These are phyloP conservation scores for Chaetomium cochliodes DNA, from an alignment of 495 filamentous ascomycete genomes.

Conservation along the genomic window DNA sequence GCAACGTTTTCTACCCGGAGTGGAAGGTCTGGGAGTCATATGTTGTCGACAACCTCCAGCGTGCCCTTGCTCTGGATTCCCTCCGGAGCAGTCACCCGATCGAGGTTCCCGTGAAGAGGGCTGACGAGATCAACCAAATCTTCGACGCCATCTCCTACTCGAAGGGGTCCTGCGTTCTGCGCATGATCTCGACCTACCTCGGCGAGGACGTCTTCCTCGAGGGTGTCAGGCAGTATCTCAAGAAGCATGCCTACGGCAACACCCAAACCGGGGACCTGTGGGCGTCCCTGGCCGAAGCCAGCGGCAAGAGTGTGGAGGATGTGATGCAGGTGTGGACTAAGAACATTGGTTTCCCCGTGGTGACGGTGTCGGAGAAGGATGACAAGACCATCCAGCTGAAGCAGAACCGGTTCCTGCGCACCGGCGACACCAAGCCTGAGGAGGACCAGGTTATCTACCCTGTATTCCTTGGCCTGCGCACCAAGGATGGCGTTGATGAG, in stretches of 20 bases:
- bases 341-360: constrained; percentile 71
- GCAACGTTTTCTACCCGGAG: constrained; percentile 87
- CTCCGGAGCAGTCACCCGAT: constrained; percentile 94
- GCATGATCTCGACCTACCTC: constrained; percentile 96
- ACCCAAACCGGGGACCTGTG: constrained; percentile 86
- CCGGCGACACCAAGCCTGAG: constrained; percentile 75
- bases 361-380: constrained; percentile 62
- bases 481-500: constrained; percentile 63
- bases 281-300: constrained; percentile 83
- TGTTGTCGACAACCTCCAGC: constrained; percentile 86
- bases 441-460: constrained; percentile 78
- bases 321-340: constrained; percentile 80
- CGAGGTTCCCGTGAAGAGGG: constrained; percentile 92
- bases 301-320: constrained; percentile 81
- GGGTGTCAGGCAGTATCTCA: constrained; percentile 86
- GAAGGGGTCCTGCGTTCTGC: constrained; percentile 91
- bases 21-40: constrained; percentile 99
- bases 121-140: constrained; percentile 96
- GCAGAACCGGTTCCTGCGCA: constrained; percentile 74
- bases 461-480: constrained; percentile 67
- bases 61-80: constrained; percentile 83
- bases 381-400: constrained; percentile 63
- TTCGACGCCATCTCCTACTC: constrained; percentile 98
- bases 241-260: constrained; percentile 89
- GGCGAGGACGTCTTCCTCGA: constrained; percentile 93